A percentile compares a stretch with the other conserved stretches of the same genome.
Evolutionary conservation across 305 asterid species (phyloP).

Genomic region (Salvia sclarea): DNA sequence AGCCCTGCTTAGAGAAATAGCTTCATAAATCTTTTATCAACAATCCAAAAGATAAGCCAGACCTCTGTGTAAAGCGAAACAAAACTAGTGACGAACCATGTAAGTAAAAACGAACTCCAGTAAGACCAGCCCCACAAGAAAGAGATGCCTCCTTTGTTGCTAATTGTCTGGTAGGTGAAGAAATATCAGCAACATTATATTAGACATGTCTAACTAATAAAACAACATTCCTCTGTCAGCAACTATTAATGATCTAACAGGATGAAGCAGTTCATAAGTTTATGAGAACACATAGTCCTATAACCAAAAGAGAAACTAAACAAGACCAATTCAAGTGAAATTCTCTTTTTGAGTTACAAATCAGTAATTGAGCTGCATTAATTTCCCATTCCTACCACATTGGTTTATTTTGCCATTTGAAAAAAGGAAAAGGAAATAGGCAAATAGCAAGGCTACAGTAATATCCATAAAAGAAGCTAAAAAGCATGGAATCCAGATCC

Average conservation of each 20-base stretch:
- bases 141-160: constrained; percentile 53
- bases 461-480: too few species aligned
- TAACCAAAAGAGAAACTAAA: background rate
- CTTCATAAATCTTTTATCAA: constrained; percentile 42
- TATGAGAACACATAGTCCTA: background rate
- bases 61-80: background rate
- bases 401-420: too few species aligned
- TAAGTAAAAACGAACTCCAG: constrained; percentile 78
- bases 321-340: background rate
- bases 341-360: background rate
- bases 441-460: too few species aligned
- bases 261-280: background rate
- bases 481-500: constrained; percentile 19
- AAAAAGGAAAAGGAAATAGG: too few species aligned
- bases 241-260: background rate
- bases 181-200: background rate
- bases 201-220: background rate
- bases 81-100: constrained; percentile 50
- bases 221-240: background rate
- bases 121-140: constrained; percentile 85
- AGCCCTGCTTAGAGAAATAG: constrained; percentile 69
- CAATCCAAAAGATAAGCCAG: constrained; percentile 18
- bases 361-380: constrained; percentile 12
- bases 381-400: background rate
- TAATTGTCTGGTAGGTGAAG: constrained; percentile 47